Percentiles rank a stretch among this genome's conserved stretches.
Evolutionary conservation across 192 early-diverging fungal genomes (phyloP).

Genomic region (Coemansia sp.): DNA sequence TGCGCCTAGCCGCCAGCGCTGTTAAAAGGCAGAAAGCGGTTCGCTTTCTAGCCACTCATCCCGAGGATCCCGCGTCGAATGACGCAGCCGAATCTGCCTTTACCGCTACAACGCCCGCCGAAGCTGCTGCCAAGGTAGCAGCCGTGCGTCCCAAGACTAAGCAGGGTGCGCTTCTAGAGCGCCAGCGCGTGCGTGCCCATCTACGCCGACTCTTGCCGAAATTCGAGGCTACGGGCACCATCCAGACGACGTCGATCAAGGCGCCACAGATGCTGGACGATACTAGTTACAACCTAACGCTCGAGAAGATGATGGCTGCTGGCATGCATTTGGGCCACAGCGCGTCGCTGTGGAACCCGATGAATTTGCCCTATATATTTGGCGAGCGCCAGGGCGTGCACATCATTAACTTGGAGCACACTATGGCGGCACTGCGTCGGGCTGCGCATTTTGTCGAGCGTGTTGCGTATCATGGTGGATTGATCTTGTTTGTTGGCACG

Average conservation of each 20-base stretch:
- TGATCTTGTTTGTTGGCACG: slow-evolving; percentile 83
- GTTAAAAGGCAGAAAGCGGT: neutral
- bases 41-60: neutral
- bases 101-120: neutral
- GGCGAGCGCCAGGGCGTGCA: slow-evolving; percentile 85
- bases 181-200: slow-evolving; percentile 9
- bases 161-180: neutral
- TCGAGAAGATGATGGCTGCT: slow-evolving; percentile 71
- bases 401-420: slow-evolving; percentile 93
- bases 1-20: neutral
- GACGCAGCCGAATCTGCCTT: neutral
- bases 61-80: neutral
- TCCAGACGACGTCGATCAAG: neutral
- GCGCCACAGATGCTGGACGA: slow-evolving; percentile 9
- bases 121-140: neutral
- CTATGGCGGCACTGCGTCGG: slow-evolving; percentile 76
- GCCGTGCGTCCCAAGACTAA: neutral
- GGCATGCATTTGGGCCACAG: slow-evolving; percentile 89
- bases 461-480: slow-evolving; percentile 73
- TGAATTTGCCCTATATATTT: slow-evolving; percentile 83
- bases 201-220: slow-evolving; percentile 15
- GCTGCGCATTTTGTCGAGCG: slow-evolving; percentile 70
- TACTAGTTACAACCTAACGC: slow-evolving; percentile 51
- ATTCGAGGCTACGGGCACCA: slow-evolving; percentile 8
- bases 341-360: slow-evolving; percentile 69